Evolutionary conservation across 2,329 filamentous ascomycete genomes (phyloP), one percentile per base, ranked within the genome.

Genomic region (Aplosporella prunicola): DNA sequence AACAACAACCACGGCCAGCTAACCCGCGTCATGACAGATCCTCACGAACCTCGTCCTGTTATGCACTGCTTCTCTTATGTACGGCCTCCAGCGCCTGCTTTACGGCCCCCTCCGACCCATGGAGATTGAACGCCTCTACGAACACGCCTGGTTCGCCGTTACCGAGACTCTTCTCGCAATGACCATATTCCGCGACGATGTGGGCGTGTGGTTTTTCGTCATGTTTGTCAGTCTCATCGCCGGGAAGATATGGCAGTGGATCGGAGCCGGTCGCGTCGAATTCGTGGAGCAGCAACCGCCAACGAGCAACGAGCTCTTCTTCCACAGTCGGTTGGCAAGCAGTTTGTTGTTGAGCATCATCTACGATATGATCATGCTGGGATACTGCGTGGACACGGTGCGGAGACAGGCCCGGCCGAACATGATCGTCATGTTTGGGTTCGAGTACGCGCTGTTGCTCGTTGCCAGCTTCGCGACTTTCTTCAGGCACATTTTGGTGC

Each of bases 371-470:
- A 80, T 73, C 56, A 78, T 98, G 63, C 76, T 95, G 46, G 72
- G 72, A 32, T 95, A 94, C 58, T 80, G 82, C 41, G 71, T 93
- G 43, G 75, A 78, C 18, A 85, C 82, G 0, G 88, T 96, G 20
- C 78, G 95, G 33, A 78, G 83, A 41, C 80, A 93, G 55, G 85
- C 89, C 2, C 74, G 82, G n/a, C 87, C 89, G 1, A 91, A 93
- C 42, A 96, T 98, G 83, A 98, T 96, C 87, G 87, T 98, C 45
- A 96, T 98, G 87, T 98, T 98, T 53, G 78, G 93, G 5, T 98
- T 98, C 51, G 91, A 98, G 59, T 96, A 96, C 55, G 88, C 89
- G 24, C 79, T 98, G 28, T 66, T 96, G 43, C 72, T 78, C 2
- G 80, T 93, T 8, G 80, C 79, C 35, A 93, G 89, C 1, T 68